Evolutionary conservation across 1,284 basidiomycete species (phyloP).

Genomic region (Mrakiaceae sp.): DNA sequence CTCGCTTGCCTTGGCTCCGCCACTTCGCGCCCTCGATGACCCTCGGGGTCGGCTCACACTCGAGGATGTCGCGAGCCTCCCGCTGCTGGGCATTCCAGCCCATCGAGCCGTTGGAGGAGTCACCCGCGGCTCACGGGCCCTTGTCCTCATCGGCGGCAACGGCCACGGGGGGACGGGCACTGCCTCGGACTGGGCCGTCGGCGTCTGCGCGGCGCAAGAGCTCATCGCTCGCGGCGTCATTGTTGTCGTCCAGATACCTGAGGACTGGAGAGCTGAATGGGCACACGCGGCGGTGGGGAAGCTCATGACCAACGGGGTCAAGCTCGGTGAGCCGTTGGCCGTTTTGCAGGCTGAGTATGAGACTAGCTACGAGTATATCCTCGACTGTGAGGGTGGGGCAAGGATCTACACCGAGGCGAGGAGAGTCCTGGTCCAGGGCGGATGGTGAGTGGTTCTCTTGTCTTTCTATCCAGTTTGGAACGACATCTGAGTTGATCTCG

Average conservation of each 20-base stretch:
- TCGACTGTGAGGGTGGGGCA: conserved; percentile 13
- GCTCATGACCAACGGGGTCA: background rate
- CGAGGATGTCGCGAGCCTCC: conserved; percentile 11
- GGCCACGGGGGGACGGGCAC: background rate
- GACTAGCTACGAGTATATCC: conserved; percentile 11
- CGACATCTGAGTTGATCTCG: background rate
- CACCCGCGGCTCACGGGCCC: conserved; percentile 1
- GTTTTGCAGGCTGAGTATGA: conserved; percentile 14
- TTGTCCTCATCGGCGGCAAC: conserved; percentile 6
- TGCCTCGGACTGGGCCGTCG: conserved; percentile 12
- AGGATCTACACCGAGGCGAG: conserved; percentile 7
- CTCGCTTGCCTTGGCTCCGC: conserved; percentile 7
- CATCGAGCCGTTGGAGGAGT: conserved; percentile 12
- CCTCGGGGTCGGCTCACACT: conserved; percentile 1
- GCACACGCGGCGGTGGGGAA: background rate
- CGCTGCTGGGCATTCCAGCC: conserved; percentile 11
- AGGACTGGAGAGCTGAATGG: conserved; percentile 6
- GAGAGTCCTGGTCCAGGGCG: conserved; percentile 8
- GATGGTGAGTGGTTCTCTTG: conserved; percentile 4
- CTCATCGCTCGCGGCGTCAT: conserved; percentile 8
- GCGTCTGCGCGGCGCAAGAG: conserved; percentile 11
- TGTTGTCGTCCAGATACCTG: conserved; percentile 9
- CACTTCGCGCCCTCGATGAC: background rate
- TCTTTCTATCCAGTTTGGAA: background rate
- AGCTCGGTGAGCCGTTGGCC: conserved; percentile 7